Conservation (phyloP, 2,329 filamentous ascomycete genomes). For the Xylaria sp. region DNA sequence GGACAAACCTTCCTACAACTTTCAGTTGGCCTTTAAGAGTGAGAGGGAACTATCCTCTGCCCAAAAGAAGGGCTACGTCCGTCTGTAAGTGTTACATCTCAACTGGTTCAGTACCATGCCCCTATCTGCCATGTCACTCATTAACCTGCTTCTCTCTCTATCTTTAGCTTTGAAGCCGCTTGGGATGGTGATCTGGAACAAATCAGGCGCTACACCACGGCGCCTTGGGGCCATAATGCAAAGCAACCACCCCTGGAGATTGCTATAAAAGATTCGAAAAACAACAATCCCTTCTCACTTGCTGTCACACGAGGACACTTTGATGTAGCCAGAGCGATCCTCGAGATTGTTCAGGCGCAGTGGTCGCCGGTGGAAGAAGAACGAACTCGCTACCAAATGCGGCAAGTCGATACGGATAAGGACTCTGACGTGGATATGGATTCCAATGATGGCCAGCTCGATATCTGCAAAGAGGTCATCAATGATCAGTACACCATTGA, state of each 20-base stretch:
- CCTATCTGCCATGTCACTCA: not conserved
- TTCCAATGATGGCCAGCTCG: constrained; percentile 34
- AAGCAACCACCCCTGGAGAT: constrained; percentile 58
- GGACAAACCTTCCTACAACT: constrained; percentile 38
- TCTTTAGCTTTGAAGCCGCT: constrained; percentile 59
- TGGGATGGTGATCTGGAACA: constrained; percentile 64
- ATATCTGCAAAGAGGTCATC: constrained; percentile 50
- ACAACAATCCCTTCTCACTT: constrained; percentile 60
- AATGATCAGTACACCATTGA: constrained; percentile 70
- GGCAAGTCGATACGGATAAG: constrained; percentile 33
- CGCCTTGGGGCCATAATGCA: constrained; percentile 50
- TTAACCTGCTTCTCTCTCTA: too few relatives aligned
- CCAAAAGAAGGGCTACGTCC: constrained; percentile 54
- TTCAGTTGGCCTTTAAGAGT: constrained; percentile 46
- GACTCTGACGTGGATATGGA: constrained; percentile 34
- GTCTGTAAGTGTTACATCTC: constrained; percentile 45
- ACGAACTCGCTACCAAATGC: constrained; percentile 46
- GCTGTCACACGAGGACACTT: constrained; percentile 62
- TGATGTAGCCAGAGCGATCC: constrained; percentile 57
- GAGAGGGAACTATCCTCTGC: constrained; percentile 52
- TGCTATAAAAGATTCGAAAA: constrained; percentile 47
- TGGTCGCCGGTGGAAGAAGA: constrained; percentile 54
- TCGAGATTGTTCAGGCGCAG: constrained; percentile 67
- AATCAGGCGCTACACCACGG: constrained; percentile 60
- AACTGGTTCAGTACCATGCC: not conserved